Base-by-base conservation (phyloP, 192 early-diverging fungal genomes). In the Backusella sp. region DNA sequence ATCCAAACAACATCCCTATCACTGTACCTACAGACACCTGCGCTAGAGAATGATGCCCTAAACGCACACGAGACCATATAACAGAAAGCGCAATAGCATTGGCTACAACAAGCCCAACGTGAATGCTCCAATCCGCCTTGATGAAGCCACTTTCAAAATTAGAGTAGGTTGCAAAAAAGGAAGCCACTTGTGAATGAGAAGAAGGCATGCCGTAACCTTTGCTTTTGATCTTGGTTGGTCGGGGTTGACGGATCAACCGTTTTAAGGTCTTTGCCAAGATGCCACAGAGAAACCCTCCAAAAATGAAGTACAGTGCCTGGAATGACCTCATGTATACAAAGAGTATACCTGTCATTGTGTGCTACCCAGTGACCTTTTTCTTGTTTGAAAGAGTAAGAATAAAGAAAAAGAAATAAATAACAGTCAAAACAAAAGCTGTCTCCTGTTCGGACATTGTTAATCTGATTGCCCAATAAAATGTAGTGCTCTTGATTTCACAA, bases 181-280 rank as follows among this genome's bases (percentile, higher is more conserved):
- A 86, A 46, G 92, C 88, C 70, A 90, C 86, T 70, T 94, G 91
- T 26, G 90, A 78, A 76, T 94, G 92, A 66, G 86, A 86, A 26
- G 86, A 88, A 30, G 92, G 92, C 92, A 94, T 94, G 6, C 91
- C 92, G 75, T 94, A 92, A n/a, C 86, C 85, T 17, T n/a, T 66
- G 26, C 85, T 82, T 14, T 83, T 80, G 42, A 53, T 78, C 34
- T 80, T 82, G 7, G 77, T 76, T 70, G 79, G 80, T 53, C 85
- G 59, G 26, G 82, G 78, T 67, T 81, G 83, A 30, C 81, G 78
- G 42, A 85, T 80, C 26, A 67, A 74, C 37, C 80, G 82, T 62
- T 85, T 85, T n/a, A 85, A 21, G 21, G 77, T 77, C 19, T 85
- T 80, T 41, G 84, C 84, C 76, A 82, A 21, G 19, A 70, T 34